These are phyloP conservation scores for Pichia sporocuriosa DNA, from an alignment of 805 yeast species.

Conservation along the genomic window DNA sequence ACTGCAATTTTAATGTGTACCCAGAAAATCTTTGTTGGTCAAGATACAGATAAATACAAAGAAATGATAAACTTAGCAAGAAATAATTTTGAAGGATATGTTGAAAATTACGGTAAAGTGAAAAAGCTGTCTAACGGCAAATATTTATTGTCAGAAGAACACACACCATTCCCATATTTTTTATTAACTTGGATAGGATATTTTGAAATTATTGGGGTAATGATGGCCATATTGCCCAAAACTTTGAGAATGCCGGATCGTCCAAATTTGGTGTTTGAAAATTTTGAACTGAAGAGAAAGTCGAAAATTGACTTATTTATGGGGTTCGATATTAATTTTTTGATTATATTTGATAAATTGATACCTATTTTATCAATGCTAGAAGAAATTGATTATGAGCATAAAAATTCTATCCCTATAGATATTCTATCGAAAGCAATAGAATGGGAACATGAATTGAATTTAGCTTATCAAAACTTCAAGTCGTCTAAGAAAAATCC, in stretches of 20 bases:
- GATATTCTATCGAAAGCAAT: constrained; percentile 6
- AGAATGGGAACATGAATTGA: constrained; percentile 10
- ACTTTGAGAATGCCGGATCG: constrained; percentile 8
- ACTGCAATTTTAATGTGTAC: constrained; percentile 8
- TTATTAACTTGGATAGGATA: constrained; percentile 9
- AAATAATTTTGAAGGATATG: constrained; percentile 1
- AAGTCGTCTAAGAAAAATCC: not conserved
- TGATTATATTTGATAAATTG: constrained; percentile 31
- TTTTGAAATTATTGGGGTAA: constrained; percentile 11
- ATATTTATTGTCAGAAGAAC: constrained; percentile 5
- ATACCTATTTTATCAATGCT: constrained; percentile 5
- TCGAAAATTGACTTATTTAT: constrained; percentile 46
- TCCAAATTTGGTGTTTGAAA: constrained; percentile 3
- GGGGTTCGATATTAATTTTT: constrained; percentile 58
- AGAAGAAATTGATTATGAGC: not conserved
- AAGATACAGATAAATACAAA: constrained; percentile 4
- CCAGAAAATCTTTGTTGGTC: constrained; percentile 9
- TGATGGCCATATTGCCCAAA: constrained; percentile 8
- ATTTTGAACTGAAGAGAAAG: not conserved
- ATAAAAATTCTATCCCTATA: constrained; percentile 1
- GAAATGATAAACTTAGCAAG: constrained; percentile 7
- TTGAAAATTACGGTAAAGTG: constrained; percentile 3
- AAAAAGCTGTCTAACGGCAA: constrained; percentile 4
- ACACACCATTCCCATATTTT: constrained; percentile 4
- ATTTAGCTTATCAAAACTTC: constrained; percentile 1